These are phyloP conservation scores for Aspergillus novofumigatus DNA, from an alignment of 2,329 filamentous ascomycete species.

Conservation along the genomic window DNA sequence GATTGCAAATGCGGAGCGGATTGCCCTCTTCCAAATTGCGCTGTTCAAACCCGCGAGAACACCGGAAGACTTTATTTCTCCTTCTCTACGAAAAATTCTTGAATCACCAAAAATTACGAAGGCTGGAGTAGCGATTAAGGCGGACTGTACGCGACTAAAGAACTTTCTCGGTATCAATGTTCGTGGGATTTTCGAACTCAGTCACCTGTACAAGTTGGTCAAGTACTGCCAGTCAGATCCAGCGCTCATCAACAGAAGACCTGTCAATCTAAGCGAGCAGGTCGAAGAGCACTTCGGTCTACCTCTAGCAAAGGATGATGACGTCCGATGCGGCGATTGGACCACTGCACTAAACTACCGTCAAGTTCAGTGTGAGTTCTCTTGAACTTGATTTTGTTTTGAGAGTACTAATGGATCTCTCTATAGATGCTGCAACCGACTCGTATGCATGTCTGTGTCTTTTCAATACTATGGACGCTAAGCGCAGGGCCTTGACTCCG, in stretches of 20 bases:
- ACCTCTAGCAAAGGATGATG: slow-evolving; percentile 68
- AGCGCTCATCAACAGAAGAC: slow-evolving; percentile 59
- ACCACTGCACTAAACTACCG: slow-evolving; percentile 54
- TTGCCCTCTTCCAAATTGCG: slow-evolving; percentile 79
- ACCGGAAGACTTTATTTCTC: slow-evolving; percentile 58
- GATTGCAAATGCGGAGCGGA: slow-evolving; percentile 69
- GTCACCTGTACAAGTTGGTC: slow-evolving; percentile 74
- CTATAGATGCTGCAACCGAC: slow-evolving; percentile 70
- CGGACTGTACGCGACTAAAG: slow-evolving; percentile 64
- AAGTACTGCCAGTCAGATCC: slow-evolving; percentile 57
- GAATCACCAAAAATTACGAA: slow-evolving; percentile 68
- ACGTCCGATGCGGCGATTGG: slow-evolving; percentile 75
- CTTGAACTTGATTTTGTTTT: slow-evolving; percentile 14
- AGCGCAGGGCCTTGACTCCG: slow-evolving; percentile 63
- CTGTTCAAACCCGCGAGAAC: slow-evolving; percentile 48
- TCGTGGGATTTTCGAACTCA: slow-evolving; percentile 72
- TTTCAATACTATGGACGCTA: slow-evolving; percentile 66
- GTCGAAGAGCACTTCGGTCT: slow-evolving; percentile 67
- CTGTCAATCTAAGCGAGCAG: slow-evolving; percentile 65
- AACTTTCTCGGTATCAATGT: slow-evolving; percentile 63
- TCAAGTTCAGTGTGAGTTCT: slow-evolving; percentile 65
- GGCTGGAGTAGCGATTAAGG: slow-evolving; percentile 70
- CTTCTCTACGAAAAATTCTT: slow-evolving; percentile 66
- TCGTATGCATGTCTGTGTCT: slow-evolving; percentile 75
- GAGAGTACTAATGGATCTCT: slow-evolving; percentile 19